phyloP scores from a whole-genome alignment of 306 rosid genomes.

The Abrus precatorius region DNA sequence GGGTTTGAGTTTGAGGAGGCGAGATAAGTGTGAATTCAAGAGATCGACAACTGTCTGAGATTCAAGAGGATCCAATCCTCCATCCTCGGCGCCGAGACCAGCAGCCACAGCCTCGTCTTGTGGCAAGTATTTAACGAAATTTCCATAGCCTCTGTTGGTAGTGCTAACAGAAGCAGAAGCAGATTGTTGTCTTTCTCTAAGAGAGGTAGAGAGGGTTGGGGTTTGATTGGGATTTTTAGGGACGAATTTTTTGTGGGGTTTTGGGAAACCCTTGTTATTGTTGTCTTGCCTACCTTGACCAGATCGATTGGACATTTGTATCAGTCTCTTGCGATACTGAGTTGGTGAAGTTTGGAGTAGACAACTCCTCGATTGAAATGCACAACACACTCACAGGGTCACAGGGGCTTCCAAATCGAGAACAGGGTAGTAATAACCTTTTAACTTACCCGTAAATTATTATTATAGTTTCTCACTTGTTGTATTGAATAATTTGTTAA shows the following conservation, averaged over 20 bases:
- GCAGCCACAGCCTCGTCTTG: slow-evolving; percentile 96
- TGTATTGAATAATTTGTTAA: no score
- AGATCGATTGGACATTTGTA: slow-evolving; percentile 67
- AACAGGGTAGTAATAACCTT: no score
- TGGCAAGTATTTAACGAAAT: slow-evolving; percentile 85
- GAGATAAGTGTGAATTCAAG: slow-evolving; percentile 79
- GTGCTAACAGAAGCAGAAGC: background rate
- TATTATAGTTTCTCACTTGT: no score
- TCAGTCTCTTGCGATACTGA: background rate
- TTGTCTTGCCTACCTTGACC: slow-evolving; percentile 55
- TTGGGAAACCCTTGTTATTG: slow-evolving; percentile 65
- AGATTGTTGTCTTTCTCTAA: slow-evolving; percentile 62
- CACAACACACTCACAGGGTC: no score
- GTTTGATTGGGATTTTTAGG: slow-evolving; percentile 66
- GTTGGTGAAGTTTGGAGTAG: no score
- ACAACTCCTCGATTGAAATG: no score
- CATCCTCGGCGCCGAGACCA: slow-evolving; percentile 86
- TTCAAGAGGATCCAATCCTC: slow-evolving; percentile 87
- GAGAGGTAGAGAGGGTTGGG: slow-evolving; percentile 76
- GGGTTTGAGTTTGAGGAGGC: slow-evolving; percentile 83
- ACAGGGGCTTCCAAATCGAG: no score
- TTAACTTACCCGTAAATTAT: no score
- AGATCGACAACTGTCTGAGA: slow-evolving; percentile 97
- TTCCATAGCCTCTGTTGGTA: slow-evolving; percentile 39
- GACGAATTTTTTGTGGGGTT: slow-evolving; percentile 65